These are phyloP conservation scores for Fagopyrum esculentum DNA, from an alignment of 148 eudicot genomes.

Conservation along the genomic window DNA sequence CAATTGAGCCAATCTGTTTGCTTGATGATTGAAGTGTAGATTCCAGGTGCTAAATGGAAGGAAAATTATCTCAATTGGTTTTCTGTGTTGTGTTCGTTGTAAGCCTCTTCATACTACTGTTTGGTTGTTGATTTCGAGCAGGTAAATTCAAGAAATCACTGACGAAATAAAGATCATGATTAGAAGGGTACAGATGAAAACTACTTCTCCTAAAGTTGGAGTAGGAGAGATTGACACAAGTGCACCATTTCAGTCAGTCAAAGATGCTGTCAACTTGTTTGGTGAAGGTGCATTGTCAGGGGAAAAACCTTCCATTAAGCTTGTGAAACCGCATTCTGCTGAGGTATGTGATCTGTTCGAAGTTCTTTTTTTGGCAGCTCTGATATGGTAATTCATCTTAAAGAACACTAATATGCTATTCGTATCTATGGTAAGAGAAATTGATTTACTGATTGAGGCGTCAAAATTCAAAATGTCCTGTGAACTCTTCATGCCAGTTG, in stretches of 20 bases:
- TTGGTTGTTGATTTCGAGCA: not conserved
- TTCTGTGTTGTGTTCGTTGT: not conserved
- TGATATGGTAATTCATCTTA: not conserved
- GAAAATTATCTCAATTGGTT: not conserved
- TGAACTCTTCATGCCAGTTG: not conserved
- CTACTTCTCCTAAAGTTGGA: slow-evolving; percentile 54
- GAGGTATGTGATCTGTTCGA: slow-evolving; percentile 38
- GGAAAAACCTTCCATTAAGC: slow-evolving; percentile 57
- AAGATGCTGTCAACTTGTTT: slow-evolving; percentile 94
- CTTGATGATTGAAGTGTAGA: not conserved
- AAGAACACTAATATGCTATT: not conserved
- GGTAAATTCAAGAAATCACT: not conserved
- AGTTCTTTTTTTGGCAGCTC: not conserved
- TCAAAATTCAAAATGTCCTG: not conserved
- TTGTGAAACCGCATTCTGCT: slow-evolving; percentile 58
- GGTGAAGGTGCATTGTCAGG: slow-evolving; percentile 88
- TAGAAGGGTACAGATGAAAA: slow-evolving; percentile 42
- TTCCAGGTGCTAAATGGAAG: not conserved
- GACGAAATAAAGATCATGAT: not conserved
- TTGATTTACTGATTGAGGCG: not conserved
- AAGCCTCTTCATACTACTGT: not conserved
- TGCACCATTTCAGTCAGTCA: slow-evolving; percentile 97
- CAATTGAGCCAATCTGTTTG: not conserved
- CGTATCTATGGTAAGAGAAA: not conserved
- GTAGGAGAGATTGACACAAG: slow-evolving; percentile 97